Evolutionary conservation across 2,329 filamentous ascomycete species (phyloP), one percentile per base, ranked within the genome.

Genomic region (Alternaria dauci): DNA sequence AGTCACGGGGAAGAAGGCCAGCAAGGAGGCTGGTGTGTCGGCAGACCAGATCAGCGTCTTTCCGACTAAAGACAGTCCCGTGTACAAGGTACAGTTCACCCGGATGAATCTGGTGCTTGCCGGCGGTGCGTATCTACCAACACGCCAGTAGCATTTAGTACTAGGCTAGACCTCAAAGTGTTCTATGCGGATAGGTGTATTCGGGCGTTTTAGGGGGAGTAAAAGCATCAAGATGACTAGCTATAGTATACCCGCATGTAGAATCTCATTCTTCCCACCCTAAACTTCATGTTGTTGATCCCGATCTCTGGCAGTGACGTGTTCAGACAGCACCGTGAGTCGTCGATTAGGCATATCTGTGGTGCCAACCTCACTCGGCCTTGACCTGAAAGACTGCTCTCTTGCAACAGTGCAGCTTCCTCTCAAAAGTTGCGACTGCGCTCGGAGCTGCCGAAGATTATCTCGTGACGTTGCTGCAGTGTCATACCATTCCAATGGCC

Each of bases 41-140:
- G 90, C 93, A 0, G 95, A 99, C 74, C 95, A 98, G 80, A 96
- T 99, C 80, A 93, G 89, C 66, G 94, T 92, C 1, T 98, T 97
- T 76, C 89, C 93, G 0, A 98, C 95, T 4, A 99, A 99, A 86
- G 97, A 96, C 81, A 94, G 91, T 16, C 94, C 94, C 0, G 92
- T 98, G 11, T 92, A 96, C 79, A 95, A 94, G 80, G 94, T 96
- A 55, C 88, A 91, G 73, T 97, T 97, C 72, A 98, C 95, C 4
- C 85, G 93, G 62, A 97, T 97, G 92, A 99, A 99, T 76, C 80
- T 98, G 67, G 90, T 97, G 12, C 84, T 98, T 62, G 93, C 93
- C 23, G 93, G 91, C 47, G 93, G 94, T 41, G 86, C 86, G 38
- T 89, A 88, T 78, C 74, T 89, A 73, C 87, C 87, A 18, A 61